Evolutionary conservation across 139 green algal genomes (phyloP), one percentile per base, ranked within the genome.

Genomic region (Monoraphidium neglectum): DNA sequence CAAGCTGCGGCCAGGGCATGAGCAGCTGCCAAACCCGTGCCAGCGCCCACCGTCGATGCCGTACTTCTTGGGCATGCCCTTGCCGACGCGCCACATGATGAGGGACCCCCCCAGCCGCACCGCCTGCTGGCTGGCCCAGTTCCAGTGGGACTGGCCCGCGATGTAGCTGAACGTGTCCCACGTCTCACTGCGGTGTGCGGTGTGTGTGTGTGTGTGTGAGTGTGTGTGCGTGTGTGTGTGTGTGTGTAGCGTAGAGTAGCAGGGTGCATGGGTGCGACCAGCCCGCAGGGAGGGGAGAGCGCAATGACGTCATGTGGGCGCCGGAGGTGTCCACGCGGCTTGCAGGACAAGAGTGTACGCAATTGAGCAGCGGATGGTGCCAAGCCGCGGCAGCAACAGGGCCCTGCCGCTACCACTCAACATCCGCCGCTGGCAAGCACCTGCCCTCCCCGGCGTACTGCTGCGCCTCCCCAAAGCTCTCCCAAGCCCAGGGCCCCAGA

Each of bases 141-240:
- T 79, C 82, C 87, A 91, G 72, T 96, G 94, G 24, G 90, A 94
- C 68, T 91, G 80, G 68, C 92, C 68, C 1, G 89, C 87, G 82
- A 98, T 94, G 91, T 97, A 97, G 56, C 91, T 84, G 85, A 97
- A 97, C 4, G 93, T 96, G 57, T 94, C 76, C 76, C 84, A 93
- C 0, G 89, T 84, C 80, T 97, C 93, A 26, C 81, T 87, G 70
- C 62, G 4, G 66, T 24, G 43, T 60, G 59, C 3, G 59, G 24
- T 65, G 3, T 38, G 24, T 10, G 30, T 24, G 59, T 24, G 32
- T 36, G 59, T 23, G 59, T n/a, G n/a, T n/a, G n/a, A n/a, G n/a
- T n/a, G n/a, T n/a, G n/a, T n/a, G n/a, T n/a, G n/a, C n/a, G n/a
- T n/a, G n/a, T n/a, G n/a, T n/a, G n/a, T n/a, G n/a, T n/a, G n/a